Evolutionary conservation across 208 protist genomes (phyloP).

Genomic region (Crithidia fasciculata): DNA sequence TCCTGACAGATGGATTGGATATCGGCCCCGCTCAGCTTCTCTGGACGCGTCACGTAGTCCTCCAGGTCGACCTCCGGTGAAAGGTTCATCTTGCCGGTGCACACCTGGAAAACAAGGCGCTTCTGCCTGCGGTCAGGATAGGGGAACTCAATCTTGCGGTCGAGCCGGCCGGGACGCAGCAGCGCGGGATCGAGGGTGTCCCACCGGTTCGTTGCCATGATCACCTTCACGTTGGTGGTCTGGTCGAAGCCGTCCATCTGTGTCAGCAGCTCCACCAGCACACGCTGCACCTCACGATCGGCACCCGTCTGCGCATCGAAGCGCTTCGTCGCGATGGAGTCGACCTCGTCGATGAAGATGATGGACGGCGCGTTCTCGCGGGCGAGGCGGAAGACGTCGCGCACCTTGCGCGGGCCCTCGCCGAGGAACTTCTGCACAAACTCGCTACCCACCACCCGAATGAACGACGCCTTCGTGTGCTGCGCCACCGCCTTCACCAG

Average conservation of each 20-base stretch:
- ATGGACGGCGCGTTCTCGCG: constrained; percentile 99
- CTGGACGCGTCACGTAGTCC: constrained; percentile 96
- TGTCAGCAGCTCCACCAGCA: constrained; percentile 99
- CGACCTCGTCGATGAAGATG: constrained; percentile 99
- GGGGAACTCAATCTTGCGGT: constrained; percentile 99
- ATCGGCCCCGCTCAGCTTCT: constrained; percentile 99
- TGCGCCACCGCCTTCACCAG: constrained; percentile 99
- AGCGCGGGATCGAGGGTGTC: constrained; percentile 99
- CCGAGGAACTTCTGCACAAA: constrained; percentile 99
- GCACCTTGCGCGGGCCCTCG: constrained; percentile 99
- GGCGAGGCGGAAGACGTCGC: constrained; percentile 98
- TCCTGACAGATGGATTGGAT: constrained; percentile 99
- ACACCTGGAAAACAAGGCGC: constrained; percentile 99
- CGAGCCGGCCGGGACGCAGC: constrained; percentile 96
- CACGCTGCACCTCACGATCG: constrained; percentile 99
- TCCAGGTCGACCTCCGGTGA: constrained; percentile 98
- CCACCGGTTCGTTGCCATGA: constrained; percentile 99
- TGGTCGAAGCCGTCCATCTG: constrained; percentile 99
- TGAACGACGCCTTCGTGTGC: constrained; percentile 98
- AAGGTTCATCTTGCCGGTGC: constrained; percentile 99
- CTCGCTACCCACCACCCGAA: constrained; percentile 99
- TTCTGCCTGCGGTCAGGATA: constrained; percentile 98
- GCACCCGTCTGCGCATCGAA: constrained; percentile 99
- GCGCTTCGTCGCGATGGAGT: constrained; percentile 99
- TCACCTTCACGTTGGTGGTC: constrained; percentile 98